A percentile compares a stretch with the other conserved stretches of the same genome.
phyloP scores from a whole-genome alignment of 495 filamentous ascomycete species.

The Pseudoneurospora amorphoporcata region DNA sequence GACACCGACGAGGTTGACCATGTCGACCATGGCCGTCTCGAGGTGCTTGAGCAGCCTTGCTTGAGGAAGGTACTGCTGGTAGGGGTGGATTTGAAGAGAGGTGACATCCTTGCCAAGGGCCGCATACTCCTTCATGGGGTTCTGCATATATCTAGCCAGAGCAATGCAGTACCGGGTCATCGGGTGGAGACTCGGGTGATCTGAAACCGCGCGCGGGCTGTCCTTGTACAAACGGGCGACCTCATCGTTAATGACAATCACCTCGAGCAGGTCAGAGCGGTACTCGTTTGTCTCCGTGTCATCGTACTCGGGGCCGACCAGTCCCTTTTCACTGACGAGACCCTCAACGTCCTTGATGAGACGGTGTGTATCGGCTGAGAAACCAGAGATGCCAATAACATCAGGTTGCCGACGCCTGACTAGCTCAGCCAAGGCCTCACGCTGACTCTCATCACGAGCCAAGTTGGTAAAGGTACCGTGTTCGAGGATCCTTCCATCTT shows the following conservation, averaged over 20 bases:
- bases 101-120: slow-evolving; percentile 78
- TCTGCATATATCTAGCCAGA: slow-evolving; percentile 82
- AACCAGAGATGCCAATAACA: slow-evolving; percentile 84
- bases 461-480: slow-evolving; percentile 78
- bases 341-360: slow-evolving; percentile 69
- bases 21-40: slow-evolving; percentile 92
- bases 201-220: slow-evolving; percentile 66
- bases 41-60: slow-evolving; percentile 78
- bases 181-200: slow-evolving; percentile 67
- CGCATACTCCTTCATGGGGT: slow-evolving; percentile 91
- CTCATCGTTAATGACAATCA: slow-evolving; percentile 91
- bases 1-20: slow-evolving; percentile 93
- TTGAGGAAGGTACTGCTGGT: slow-evolving; percentile 76
- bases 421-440: slow-evolving; percentile 58
- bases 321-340: slow-evolving; percentile 60
- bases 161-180: slow-evolving; percentile 82
- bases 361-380: slow-evolving; percentile 74
- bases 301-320: slow-evolving; percentile 64
- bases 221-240: slow-evolving; percentile 89
- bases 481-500: slow-evolving; percentile 80
- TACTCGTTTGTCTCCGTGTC: slow-evolving; percentile 52
- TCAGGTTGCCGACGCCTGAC: slow-evolving; percentile 71
- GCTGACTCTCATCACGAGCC: slow-evolving; percentile 56
- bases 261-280: slow-evolving; percentile 64
- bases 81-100: slow-evolving; percentile 77